Conservation (phyloP, 1,139 yeast species). For the Meyerozyma athensensis region DNA sequence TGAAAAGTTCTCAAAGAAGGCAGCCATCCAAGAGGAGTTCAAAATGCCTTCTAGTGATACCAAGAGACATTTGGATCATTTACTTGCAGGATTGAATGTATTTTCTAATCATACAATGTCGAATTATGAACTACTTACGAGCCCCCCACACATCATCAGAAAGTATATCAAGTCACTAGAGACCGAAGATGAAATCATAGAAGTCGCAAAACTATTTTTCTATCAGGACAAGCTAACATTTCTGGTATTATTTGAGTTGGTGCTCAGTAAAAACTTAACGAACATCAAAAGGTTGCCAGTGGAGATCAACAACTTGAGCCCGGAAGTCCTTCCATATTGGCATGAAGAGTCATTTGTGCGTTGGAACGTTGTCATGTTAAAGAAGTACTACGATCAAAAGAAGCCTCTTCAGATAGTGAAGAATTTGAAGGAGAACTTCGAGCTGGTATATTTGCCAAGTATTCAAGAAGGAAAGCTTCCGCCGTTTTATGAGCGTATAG, state of each 20-base stretch:
- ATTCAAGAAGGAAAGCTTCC: constrained; percentile 21
- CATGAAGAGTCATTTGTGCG: constrained; percentile 15
- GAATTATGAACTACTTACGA: constrained; percentile 12
- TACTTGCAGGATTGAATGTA: constrained; percentile 9
- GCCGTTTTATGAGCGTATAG: constrained; percentile 38
- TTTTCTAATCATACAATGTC: constrained; percentile 9
- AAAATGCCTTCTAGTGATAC: constrained; percentile 5
- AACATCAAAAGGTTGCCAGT: constrained; percentile 23
- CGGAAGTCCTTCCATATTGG: constrained; percentile 13
- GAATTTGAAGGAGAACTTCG: constrained; percentile 27
- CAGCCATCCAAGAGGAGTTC: constrained; percentile 2
- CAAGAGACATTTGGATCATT: constrained; percentile 8
- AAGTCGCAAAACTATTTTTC: constrained; percentile 23
- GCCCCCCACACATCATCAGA: constrained; percentile 17
- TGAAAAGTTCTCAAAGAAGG: constrained; percentile 1
- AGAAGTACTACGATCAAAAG: constrained; percentile 31
- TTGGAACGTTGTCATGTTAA: constrained; percentile 28
- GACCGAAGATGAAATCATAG: constrained; percentile 24
- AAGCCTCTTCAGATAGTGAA: constrained; percentile 29
- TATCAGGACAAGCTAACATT: constrained; percentile 24
- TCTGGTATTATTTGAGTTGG: constrained; percentile 22
- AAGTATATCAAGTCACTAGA: constrained; percentile 19
- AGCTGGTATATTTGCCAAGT: constrained; percentile 21
- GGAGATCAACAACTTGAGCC: constrained; percentile 11
- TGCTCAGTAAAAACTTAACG: constrained; percentile 25